phyloP scores from a whole-genome alignment of 495 filamentous ascomycete species.

The Pyrenula aspistea region DNA sequence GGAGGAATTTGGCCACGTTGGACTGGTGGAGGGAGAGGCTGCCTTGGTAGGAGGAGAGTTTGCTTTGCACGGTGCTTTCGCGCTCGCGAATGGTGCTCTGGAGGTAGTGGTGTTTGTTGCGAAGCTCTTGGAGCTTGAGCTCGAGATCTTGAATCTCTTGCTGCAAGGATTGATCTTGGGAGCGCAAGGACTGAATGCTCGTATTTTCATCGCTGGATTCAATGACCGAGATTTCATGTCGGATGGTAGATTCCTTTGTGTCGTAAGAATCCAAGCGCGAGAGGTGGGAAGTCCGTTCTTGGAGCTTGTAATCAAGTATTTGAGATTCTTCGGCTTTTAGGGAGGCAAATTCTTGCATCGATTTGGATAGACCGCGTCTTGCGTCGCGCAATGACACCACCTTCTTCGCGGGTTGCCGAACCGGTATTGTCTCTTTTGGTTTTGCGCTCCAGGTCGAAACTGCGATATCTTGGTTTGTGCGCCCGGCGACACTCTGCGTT shows the following conservation, averaged over 20 bases:
- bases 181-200: slow-evolving; percentile 25
- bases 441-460: slow-evolving; percentile 13
- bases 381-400: slow-evolving; percentile 54
- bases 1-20: slow-evolving; percentile 31
- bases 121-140: slow-evolving; percentile 54
- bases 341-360: slow-evolving; percentile 59
- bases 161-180: slow-evolving; percentile 40
- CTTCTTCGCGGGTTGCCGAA: slow-evolving; percentile 45
- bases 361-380: slow-evolving; percentile 54
- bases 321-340: slow-evolving; percentile 62
- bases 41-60: slow-evolving; percentile 46
- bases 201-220: slow-evolving; percentile 25
- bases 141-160: slow-evolving; percentile 54
- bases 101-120: slow-evolving; percentile 48
- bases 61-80: slow-evolving; percentile 50
- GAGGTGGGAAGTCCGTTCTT: slow-evolving; percentile 45
- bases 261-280: slow-evolving; percentile 48
- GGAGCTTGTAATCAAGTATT: slow-evolving; percentile 43
- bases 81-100: slow-evolving; percentile 47
- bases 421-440: slow-evolving; percentile 35
- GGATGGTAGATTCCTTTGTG: slow-evolving; percentile 32
- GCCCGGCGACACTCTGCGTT: slow-evolving; percentile 1
- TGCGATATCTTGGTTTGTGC: slow-evolving; percentile 4
- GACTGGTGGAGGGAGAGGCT: slow-evolving; percentile 41
- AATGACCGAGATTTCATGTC: slow-evolving; percentile 31